Base-by-base conservation (phyloP, 768 basidiomycete species). In the Serendipita sp. region DNA sequence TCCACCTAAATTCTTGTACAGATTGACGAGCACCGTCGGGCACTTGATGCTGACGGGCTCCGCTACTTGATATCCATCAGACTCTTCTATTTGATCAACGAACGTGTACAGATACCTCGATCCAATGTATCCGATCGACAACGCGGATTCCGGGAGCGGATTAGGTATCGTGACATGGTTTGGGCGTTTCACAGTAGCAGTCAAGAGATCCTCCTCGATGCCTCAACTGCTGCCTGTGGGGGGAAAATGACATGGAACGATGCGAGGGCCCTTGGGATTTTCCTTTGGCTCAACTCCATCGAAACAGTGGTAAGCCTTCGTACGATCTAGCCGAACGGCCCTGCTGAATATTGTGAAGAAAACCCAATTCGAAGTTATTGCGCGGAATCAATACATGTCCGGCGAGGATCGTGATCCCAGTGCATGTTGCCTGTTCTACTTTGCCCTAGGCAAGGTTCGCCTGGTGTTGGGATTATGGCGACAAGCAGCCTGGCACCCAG, bases 141-240 rank as follows among this genome's bases (percentile, higher is more conserved):
- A 2, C 52, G 54, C 35, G 54, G 54, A 5, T 58, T 82, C 69
- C 77, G 90, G 69, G 84, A 86, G 70, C 81, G 91, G n/a, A 78
- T 95, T 54, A 83, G 90, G 23, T 93, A 88, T 73, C 84, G 96
- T 38, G 95, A 99, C 73, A 91, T 97, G 77, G 80, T 97, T 32
- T 99, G 95, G 94, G 95, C 94, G 0, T 94, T 88, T 72, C 89
- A 96, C 69, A 96, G 93, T 71, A 92, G 96, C 74, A 90, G 85
- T 70, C 93, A 99, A 70, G 91, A 88, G 16, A 73, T 97, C 51
- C 74, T 99, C 3, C 73, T 96, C 63, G 76, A 79, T 32, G 84
- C 86, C 2, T 88, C 88, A 1, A 79, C 79, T 15, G 75, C 79
- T 2, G 85, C 88, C 11, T 94, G 90, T 69, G 81, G 82, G 44